phyloP scores from a whole-genome alignment of 441 rosid species.

The Dalechampia spathulata region DNA sequence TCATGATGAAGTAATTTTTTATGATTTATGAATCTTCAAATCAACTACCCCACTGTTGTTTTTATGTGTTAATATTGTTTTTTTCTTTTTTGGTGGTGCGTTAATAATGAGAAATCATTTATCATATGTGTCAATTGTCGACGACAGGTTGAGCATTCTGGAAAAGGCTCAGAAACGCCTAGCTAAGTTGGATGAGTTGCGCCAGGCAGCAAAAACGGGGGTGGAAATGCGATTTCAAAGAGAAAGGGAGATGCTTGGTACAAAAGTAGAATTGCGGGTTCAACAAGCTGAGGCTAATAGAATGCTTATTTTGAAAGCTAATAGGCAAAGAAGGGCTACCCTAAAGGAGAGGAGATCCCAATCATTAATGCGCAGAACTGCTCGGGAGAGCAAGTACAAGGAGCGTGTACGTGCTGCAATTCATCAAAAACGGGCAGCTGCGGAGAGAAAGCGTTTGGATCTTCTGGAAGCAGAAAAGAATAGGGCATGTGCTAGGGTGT shows the following conservation, averaged over 20 bases:
- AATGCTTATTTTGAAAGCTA: slow-evolving; percentile 79
- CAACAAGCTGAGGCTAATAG: slow-evolving; percentile 91
- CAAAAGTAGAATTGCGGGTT: slow-evolving; percentile 70
- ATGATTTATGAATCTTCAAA: background rate
- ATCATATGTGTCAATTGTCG: too few species aligned
- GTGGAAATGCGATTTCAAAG: slow-evolving; percentile 67
- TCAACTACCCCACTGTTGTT: background rate
- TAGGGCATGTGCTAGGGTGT: slow-evolving; percentile 72
- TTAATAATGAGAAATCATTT: too few species aligned
- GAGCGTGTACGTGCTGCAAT: slow-evolving; percentile 80
- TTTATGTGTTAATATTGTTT: background rate
- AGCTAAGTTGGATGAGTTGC: slow-evolving; percentile 76
- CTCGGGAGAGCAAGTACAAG: slow-evolving; percentile 82
- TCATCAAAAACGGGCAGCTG: slow-evolving; percentile 85
- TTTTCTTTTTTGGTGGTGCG: too few species aligned
- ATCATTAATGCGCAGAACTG: slow-evolving; percentile 69
- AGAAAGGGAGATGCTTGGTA: slow-evolving; percentile 82
- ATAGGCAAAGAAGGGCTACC: slow-evolving; percentile 65
- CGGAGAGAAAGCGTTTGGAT: slow-evolving; percentile 85
- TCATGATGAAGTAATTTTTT: too few species aligned
- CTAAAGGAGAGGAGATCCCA: slow-evolving; percentile 80
- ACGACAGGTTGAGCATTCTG: slow-evolving; percentile 63
- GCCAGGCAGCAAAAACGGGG: slow-evolving; percentile 89
- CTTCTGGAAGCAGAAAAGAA: slow-evolving; percentile 89
- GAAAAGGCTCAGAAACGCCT: slow-evolving; percentile 79